Evolutionary conservation across 2,329 filamentous ascomycete species (phyloP), one percentile per base, ranked within the genome.

Genomic region (Phyllosticta citribraziliensis): DNA sequence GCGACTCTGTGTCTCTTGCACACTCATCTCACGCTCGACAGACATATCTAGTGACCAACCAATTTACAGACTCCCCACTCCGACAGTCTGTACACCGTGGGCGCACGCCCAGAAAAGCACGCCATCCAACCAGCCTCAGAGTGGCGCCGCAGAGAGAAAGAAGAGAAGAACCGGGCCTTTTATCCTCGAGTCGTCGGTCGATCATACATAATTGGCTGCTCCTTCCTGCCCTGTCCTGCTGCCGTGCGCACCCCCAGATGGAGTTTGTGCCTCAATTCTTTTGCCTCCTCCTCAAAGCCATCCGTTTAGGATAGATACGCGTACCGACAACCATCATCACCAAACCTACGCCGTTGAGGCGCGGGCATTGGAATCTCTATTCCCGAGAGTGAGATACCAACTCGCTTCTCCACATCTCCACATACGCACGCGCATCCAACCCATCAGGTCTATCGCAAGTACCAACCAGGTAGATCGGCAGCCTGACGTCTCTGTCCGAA

Each of bases 241-340:
- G 56, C 25, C 14, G 9, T 33, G 12, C 40, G 8, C 22, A 9
- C 58, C 27, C 63, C 60, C 63, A 60, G 64, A 73, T 73, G 70
- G 68, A 69, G 62, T 73, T 70, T 62, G 56, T 66, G 30, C 65
- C 69, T 55, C 66, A 69, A 55, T 73, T 70, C 63, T 73, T 72
- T 63, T 68, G 66, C 50, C 69, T 73, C 35, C 69, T 72, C 57
- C 70, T 73, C 65, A 71, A 73, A 65, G 65, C 64, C 52, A 66
- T 74, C 61, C 66, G 64, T 62, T 71, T 5, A n/a, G 40, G 40
- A 47, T 47, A 47, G 40, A 47, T 47, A 47, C 14, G 6, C 17
- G 6, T 19, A 17, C 17, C 40, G 6, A 47, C 17, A n/a, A n/a
- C 11, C 33, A 40, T 5, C 33, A 40, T 30, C 9, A 12, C 40